A percentile compares a stretch with the other conserved stretches of the same genome.
Conservation (phyloP, 1,284 basidiomycete species). For the Ustilago curta region DNA sequence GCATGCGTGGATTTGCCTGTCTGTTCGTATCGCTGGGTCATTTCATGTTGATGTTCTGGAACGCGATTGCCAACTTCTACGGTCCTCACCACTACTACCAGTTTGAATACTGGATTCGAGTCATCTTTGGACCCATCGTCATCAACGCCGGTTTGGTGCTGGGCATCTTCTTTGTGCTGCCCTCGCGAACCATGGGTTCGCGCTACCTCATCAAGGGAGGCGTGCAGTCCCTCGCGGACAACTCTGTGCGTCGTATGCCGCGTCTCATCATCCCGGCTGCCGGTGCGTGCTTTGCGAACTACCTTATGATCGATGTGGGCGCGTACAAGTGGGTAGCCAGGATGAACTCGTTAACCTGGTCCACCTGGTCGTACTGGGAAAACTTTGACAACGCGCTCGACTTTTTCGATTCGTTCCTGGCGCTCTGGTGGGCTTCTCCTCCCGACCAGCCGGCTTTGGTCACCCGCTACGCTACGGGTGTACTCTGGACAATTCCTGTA, state of each 20-base stretch:
- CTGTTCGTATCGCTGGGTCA: constrained; percentile 60
- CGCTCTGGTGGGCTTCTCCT: constrained; percentile 57
- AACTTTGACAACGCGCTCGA: constrained; percentile 56
- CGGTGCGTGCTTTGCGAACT: constrained; percentile 53
- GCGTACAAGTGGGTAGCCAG: constrained; percentile 59
- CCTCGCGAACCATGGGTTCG: constrained; percentile 58
- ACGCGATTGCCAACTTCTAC: constrained; percentile 43
- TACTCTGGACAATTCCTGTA: constrained; percentile 64
- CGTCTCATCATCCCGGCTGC: constrained; percentile 55
- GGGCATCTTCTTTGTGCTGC: constrained; percentile 61
- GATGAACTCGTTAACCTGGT: constrained; percentile 58
- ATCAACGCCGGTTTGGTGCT: constrained; percentile 56
- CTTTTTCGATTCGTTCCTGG: constrained; percentile 53
- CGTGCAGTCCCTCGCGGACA: constrained; percentile 54
- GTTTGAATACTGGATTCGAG: constrained; percentile 54
- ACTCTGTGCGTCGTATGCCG: constrained; percentile 58
- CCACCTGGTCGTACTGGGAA: constrained; percentile 60
- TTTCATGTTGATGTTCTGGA: constrained; percentile 62
- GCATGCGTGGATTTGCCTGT: constrained; percentile 62
- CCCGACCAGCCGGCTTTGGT: constrained; percentile 52
- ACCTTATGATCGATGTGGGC: constrained; percentile 58
- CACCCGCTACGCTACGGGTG: constrained; percentile 60
- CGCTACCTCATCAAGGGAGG: constrained; percentile 57
- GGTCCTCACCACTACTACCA: constrained; percentile 48
- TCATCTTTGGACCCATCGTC: constrained; percentile 53